Evolutionary conservation across 306 rosid species (phyloP).

Genomic region (Alnus rubra): DNA sequence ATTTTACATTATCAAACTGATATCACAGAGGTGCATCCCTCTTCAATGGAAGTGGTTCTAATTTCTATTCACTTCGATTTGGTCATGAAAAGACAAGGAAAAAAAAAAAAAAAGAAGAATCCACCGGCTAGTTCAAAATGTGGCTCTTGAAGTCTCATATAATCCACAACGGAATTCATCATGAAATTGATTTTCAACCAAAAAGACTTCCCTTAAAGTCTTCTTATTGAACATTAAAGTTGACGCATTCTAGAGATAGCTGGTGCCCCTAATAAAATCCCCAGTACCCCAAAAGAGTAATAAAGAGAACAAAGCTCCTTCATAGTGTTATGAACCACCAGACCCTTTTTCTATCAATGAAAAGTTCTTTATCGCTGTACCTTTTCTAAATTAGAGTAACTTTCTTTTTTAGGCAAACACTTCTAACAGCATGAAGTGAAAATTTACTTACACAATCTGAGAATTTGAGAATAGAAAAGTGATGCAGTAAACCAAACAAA

Average conservation of each 20-base stretch:
- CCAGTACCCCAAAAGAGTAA: not conserved
- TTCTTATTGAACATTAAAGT: conserved; percentile 1
- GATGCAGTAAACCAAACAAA: not conserved
- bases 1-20: too few species aligned
- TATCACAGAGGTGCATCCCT: not conserved
- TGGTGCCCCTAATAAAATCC: not conserved
- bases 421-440: not conserved
- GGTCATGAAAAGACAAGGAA: not conserved
- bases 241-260: not conserved
- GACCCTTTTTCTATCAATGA: not conserved
- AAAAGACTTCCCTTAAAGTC: not conserved
- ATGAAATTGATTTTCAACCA: not conserved
- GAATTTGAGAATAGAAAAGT: not conserved
- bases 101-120: not conserved
- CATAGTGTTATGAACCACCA: too few species aligned
- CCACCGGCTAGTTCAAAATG: not conserved
- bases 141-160: not conserved
- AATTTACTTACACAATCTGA: not conserved
- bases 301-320: not conserved
- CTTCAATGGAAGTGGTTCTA: not conserved
- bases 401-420: not conserved
- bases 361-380: not conserved
- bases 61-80: not conserved
- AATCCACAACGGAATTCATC: not conserved
- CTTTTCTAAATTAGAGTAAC: not conserved